Base-by-base conservation (phyloP, 2,329 filamentous ascomycete species). In the Coniella lustricola region DNA sequence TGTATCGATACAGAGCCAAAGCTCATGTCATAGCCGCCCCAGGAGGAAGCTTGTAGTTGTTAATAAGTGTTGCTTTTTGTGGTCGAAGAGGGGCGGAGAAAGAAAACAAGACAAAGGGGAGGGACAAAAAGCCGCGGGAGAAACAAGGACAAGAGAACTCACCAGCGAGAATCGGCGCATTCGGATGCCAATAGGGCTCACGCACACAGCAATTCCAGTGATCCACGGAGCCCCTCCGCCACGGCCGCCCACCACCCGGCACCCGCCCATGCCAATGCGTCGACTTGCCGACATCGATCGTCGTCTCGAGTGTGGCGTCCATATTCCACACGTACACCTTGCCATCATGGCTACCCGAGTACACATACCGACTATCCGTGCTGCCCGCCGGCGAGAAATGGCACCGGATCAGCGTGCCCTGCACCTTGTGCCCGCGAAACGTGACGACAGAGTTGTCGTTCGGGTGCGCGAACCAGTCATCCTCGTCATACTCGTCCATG, bases 381-480 rank as follows among this genome's bases (percentile, higher is more conserved):
- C 87, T 90, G 10, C 77, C 81, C 0, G 88, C 82, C 0, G 93
- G 93, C 29, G 87, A 93, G 67, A 98, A 98, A 67, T 97, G 91
- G 60, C 93, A 97, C 52, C 93, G 77, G 57, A 97, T 96, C 35
- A 97, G 74, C 1, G 93, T 97, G 59, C 88, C 85, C 52, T 94
- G 76, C 12, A 98, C 89, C 54, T 79, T 80, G 67, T 98, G 93
- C 9, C 91, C 91, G 21, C 89, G 81, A 74, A 94, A 97, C 0
- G 91, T 96, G 40, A 97, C 93, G 3, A 96, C 72, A 1, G 87
- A 94, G 70, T 91, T 95, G 66, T 97, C 93, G 59, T 90, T 68
- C 0, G 85, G 85, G 64, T 96, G 85, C 1, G 82, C 81, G 51
- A 80, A 79, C 73, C 81, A 88, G 57, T 81, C 70, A 18, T 76